Evolutionary conservation across 2,329 filamentous ascomycete genomes (phyloP), one percentile per base, ranked within the genome.

Genomic region (Exophiala spinifera): DNA sequence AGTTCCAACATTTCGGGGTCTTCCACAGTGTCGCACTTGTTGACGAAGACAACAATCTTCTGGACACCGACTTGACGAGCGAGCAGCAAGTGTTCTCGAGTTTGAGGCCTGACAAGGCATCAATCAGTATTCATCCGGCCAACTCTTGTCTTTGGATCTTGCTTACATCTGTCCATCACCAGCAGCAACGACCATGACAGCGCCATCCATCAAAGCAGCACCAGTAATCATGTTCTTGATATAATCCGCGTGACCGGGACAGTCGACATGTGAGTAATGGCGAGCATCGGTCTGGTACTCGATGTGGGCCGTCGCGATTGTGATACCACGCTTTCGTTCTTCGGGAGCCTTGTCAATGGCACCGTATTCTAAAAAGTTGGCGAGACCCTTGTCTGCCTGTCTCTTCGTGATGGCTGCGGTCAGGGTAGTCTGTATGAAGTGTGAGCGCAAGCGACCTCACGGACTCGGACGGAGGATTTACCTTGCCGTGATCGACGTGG

Each of bases 151-250:
- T 28, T 20, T 21, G 20, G 25, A 15, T 42, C 42, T 13, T 28
- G 48, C 76, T 57, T 75, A 82, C 94, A 99, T 99, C 80, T 99
- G 95, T 72, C 94, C 94, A 72, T 99, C 94, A 34, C 91, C 96
- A 65, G 94, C 94, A 66, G 95, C 95, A 67, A 99, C 95, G 64
- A 99, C 94, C 69, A 99, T 96, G 72, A 99, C 92, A 69, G 94
- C 92, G 69, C 94, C 94, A 69, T 99, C 94, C 94, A 99, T 99
- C 81, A 91, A 95, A 69, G 95, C 92, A 61, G 94, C 91, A 85
- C 94, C 94, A 65, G 94, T 99, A 75, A 99, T 99, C 94, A 99
- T 99, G 87, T 99, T 99, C 85, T 99, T 99, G 81, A 99, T 97
- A 83, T 99, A 99, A 90, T 99, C 94, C 77, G 94, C 94, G 87